Base-by-base conservation (phyloP, 2,329 filamentous ascomycete genomes). In the Xylariaceae sp. region DNA sequence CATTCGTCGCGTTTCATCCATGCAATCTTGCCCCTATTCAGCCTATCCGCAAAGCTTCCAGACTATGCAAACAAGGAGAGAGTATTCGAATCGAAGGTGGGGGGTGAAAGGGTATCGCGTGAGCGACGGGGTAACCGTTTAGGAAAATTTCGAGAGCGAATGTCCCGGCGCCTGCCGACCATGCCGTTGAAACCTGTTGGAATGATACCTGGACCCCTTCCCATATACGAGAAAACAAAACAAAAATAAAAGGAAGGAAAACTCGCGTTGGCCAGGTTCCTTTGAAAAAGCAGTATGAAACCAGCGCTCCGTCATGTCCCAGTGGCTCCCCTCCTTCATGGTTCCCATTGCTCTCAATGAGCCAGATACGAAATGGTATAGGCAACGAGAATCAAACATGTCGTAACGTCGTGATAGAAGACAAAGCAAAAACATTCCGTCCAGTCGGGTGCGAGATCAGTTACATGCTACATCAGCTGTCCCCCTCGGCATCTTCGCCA, bases 401-500 rank as follows among this genome's bases (percentile, higher is more conserved):
- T 69, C 67, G 64, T 70, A 67, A 69, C 65, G 48, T 70, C 67
- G 62, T 71, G 64, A 72, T 58, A 56, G 61, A 45, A 62, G 60
- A 67, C 64, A 68, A 67, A 67, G 55, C 48, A 65, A 62, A 65
- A 19, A 19, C 19, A 19, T 19, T 19, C 19, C 19, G 19, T 19
- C 19, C 41, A 42, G 47, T 52, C 53, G 35, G 54, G 40, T 41
- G 44, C 52, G 47, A 40, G 47, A 40, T 35, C 45, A 19, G 19
- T 19, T 19, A 51, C 42, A 27, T 26, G 54, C 26, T 46, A 40
- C 51, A 52, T 70, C 67, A 76, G 64, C 73, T 71, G 53, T 74
- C 72, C 43, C 74, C 71, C 54, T 73, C 74, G 41, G 65, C 68
- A 40, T 71, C 70, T 35, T 75, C 74, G n/a, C 74, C 74, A 9